phyloP scores from a whole-genome alignment of 83 land plant genomes.

The Picea abies region DNA sequence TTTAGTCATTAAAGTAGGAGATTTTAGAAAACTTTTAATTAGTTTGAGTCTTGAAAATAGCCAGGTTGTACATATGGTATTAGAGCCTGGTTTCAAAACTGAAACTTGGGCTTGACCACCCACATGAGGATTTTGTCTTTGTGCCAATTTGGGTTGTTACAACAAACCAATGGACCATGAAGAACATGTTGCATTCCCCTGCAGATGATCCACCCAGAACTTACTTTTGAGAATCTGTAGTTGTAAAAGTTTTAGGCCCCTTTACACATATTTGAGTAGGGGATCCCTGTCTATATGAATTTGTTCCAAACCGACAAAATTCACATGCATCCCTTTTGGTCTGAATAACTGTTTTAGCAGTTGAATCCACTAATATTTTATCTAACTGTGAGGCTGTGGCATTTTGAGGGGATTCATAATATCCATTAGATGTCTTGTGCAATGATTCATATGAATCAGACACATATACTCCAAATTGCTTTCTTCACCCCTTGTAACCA shows the following conservation, averaged over 20 bases:
- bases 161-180: background rate
- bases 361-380: background rate
- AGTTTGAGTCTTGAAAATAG: too few relatives aligned
- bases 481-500: conserved; percentile 9
- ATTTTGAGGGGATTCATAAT: conserved; percentile 8
- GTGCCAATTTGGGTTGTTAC: too few relatives aligned
- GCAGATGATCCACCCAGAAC: background rate
- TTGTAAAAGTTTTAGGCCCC: background rate
- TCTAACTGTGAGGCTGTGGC: background rate
- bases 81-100: too few relatives aligned
- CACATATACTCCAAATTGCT: conserved; percentile 16
- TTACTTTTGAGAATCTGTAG: conserved; percentile 3
- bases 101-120: too few relatives aligned
- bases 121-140: too few relatives aligned
- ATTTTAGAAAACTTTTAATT: too few relatives aligned
- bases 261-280: background rate
- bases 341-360: background rate
- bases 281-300: background rate
- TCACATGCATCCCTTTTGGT: background rate
- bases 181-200: background rate
- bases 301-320: too few relatives aligned
- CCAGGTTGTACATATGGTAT: too few relatives aligned
- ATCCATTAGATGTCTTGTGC: conserved; percentile 25
- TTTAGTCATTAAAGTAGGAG: too few relatives aligned
- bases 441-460: conserved; percentile 29